Base-by-base conservation (phyloP, 495 filamentous ascomycete genomes). In the Aspergillus olivimuriae region DNA sequence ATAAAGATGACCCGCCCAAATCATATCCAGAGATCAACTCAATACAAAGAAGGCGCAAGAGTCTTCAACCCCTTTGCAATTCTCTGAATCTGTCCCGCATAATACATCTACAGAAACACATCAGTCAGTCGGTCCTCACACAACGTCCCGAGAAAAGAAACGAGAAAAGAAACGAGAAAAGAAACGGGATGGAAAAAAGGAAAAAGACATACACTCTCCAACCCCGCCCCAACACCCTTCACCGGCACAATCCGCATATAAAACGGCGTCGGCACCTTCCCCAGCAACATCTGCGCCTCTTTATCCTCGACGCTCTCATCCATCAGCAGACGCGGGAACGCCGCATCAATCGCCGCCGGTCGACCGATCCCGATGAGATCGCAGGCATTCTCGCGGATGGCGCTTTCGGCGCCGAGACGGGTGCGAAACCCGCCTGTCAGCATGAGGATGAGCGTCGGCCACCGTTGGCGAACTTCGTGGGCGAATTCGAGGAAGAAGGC, bases 401-500 rank as follows among this genome's bases (percentile, higher is more conserved):
- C 78, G 0, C 57, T 52, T 43, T 76, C 66, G 55, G 80, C 77
- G 10, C 78, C 80, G 2, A 50, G 49, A 1, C 79, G 67, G 7
- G 63, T 74, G 6, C 76, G 64, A 60, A 84, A 81, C 0, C 79
- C 78, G 12, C 75, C 72, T 1, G 68, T 75, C 26, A 78, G 49
- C 65, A 76, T 72, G 9, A 81, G 61, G 4, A 70, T 57, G 2
- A 76, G 50, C 2, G 44, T 44, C 0, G 74, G 73, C 48, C 72
- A 69, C 10, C 66, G 49, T 1, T 40, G 44, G 23, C 76, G 69
- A 21, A 75, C 63, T 17, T 60, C 58, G 16, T 57, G 51, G 1
- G 77, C 72, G 45, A 80, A 80, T 47, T 76, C 67, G 38, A 81
- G 62, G 66, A 81, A 82, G 66, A 81, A 82, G 6, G 77, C 73